Evolutionary conservation across 1,284 basidiomycete species (phyloP).

Genomic region (Coriolopsis trogii): DNA sequence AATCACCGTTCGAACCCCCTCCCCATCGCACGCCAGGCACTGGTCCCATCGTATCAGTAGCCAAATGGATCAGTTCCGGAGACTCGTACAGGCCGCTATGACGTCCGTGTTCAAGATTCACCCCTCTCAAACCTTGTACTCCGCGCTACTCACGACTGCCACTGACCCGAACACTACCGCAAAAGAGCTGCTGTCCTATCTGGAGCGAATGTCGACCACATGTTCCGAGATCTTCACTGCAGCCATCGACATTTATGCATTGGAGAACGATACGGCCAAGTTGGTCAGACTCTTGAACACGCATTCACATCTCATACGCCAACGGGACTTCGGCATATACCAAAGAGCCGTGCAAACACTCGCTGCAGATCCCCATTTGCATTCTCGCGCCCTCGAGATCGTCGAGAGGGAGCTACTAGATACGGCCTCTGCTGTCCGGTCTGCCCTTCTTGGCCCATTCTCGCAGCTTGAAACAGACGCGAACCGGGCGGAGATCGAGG

Average conservation of each 20-base stretch:
- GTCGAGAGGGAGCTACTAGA: slow-evolving; percentile 56
- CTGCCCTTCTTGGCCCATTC: slow-evolving; percentile 48
- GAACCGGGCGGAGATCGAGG: slow-evolving; percentile 43
- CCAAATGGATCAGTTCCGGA: slow-evolving; percentile 45
- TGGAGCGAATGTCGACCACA: slow-evolving; percentile 45
- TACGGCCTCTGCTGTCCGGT: slow-evolving; percentile 43
- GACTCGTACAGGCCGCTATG: slow-evolving; percentile 47
- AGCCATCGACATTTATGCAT: slow-evolving; percentile 53
- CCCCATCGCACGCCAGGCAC: slow-evolving; percentile 46
- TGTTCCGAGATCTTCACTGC: slow-evolving; percentile 55
- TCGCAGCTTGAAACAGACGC: slow-evolving; percentile 44
- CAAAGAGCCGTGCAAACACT: slow-evolving; percentile 49
- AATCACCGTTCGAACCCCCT: slow-evolving; percentile 26
- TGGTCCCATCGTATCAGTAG: slow-evolving; percentile 49
- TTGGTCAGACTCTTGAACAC: slow-evolving; percentile 46
- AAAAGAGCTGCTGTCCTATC: slow-evolving; percentile 39
- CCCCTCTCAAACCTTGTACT: slow-evolving; percentile 52
- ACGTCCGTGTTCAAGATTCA: slow-evolving; percentile 46
- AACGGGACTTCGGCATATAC: slow-evolving; percentile 49
- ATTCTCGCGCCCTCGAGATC: slow-evolving; percentile 42
- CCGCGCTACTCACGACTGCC: slow-evolving; percentile 43
- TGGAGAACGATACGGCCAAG: slow-evolving; percentile 36
- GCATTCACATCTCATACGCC: slow-evolving; percentile 57
- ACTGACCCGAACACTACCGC: slow-evolving; percentile 34
- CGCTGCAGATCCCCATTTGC: slow-evolving; percentile 33